Base-by-base conservation (phyloP, 371 early-diverging fungal genomes). In the Rhizopus delemar region DNA sequence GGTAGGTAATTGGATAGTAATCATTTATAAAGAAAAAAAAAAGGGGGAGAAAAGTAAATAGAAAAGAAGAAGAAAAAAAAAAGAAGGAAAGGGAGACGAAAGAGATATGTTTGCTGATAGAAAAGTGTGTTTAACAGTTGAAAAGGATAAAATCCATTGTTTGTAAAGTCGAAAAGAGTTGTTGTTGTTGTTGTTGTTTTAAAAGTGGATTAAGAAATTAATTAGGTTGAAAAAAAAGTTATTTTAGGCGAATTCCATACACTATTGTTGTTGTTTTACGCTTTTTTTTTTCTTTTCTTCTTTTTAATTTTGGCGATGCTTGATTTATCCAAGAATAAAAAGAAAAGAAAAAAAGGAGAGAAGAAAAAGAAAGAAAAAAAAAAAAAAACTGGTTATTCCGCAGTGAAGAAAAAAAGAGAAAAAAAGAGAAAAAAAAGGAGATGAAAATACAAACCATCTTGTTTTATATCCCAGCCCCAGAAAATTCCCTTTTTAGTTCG, bases 231-330 rank as follows among this genome's bases (percentile, higher is more conserved):
- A 43, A n/a, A 13, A n/a, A 13, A 29, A 46, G 29, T 48, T 22
- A 31, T 48, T 48, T 48, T 48, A 48, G 31, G 13, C 46, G 22
- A 45, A 45, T 15, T 45, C 48, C 16, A 29, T 48, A 48, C 48
- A 48, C 22, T 55, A 22, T 32, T 8, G 8, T 29, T 45, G 16
- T 43, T 33, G 41, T 33, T 43, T 7, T 29, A 29, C 13, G 36
- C 36, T 36, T 36, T 53, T 53, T 53, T 53, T 31, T 54, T 54
- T 54, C 32, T 54, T 13, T 54, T 54, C 32, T 54, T 54, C 46
- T 29, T 54, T 32, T 51, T 51, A 34, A 34, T 35, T 35, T 35
- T 41, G 41, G 28, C 9, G 15, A 39, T 13, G n/a, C 15, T 38
- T 53, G 41, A 9, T 12, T 53, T 53, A 11, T 43, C 13, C 5